Percentiles rank a stretch among this genome's conserved stretches.
Evolutionary conservation across 2,329 filamentous ascomycete genomes (phyloP).

Genomic region (Xylaria multiplex): DNA sequence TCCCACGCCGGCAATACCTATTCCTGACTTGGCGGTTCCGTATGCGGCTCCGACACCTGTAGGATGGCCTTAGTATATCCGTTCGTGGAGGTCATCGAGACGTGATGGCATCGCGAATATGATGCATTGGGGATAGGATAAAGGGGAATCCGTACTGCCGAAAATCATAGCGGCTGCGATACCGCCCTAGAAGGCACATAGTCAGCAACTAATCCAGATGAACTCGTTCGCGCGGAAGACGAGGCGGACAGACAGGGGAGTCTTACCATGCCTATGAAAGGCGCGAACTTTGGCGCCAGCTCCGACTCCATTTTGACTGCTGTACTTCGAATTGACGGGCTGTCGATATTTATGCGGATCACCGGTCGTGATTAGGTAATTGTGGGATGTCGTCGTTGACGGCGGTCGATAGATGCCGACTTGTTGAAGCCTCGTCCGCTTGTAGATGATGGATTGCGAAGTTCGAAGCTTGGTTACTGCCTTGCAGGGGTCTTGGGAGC

Average conservation of each 20-base stretch:
- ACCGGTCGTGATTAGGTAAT: not conserved
- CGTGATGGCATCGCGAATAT: slow-evolving; percentile 3
- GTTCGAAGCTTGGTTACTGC: slow-evolving; percentile 25
- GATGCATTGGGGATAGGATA: not conserved
- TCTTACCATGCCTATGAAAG: slow-evolving; percentile 88
- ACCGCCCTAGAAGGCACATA: slow-evolving; percentile 65
- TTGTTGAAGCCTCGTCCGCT: slow-evolving; percentile 23
- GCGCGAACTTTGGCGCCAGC: slow-evolving; percentile 81
- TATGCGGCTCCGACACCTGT: slow-evolving; percentile 79
- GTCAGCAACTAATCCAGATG: slow-evolving; percentile 10
- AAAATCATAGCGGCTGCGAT: slow-evolving; percentile 87
- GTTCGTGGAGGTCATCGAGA: slow-evolving; percentile 39
- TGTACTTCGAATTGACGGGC: not conserved
- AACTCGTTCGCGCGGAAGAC: slow-evolving; percentile 34
- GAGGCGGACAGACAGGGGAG: slow-evolving; percentile 28
- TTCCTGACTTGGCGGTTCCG: slow-evolving; percentile 87
- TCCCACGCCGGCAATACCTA: slow-evolving; percentile 86
- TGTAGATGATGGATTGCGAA: slow-evolving; percentile 18
- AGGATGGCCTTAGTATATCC: slow-evolving; percentile 42
- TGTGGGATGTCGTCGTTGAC: not conserved
- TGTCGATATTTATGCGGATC: not conserved
- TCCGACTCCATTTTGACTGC: slow-evolving; percentile 58
- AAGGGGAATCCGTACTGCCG: slow-evolving; percentile 69
- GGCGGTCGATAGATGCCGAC: not conserved
- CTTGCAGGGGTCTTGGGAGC: slow-evolving; percentile 29